A percentile compares a stretch with the other conserved stretches of the same genome.
Conservation (phyloP, 2,329 filamentous ascomycete species). For the Fusarium sp. region DNA sequence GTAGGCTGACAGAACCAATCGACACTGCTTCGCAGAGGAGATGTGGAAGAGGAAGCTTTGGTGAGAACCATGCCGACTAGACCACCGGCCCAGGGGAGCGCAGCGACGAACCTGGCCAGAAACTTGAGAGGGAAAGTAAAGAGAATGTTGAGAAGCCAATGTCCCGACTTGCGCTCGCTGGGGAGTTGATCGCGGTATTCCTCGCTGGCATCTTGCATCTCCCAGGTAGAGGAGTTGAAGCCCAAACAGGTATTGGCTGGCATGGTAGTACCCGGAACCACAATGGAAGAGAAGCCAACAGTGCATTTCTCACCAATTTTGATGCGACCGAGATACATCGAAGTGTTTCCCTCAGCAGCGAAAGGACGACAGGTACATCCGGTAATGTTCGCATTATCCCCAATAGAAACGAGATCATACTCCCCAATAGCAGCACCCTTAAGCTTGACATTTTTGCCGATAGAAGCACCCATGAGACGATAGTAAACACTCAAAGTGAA, state of each 20-base stretch:
- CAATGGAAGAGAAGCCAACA: not conserved
- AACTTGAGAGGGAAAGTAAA: not conserved
- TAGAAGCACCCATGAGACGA: constrained; percentile 5
- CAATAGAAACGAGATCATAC: constrained; percentile 3
- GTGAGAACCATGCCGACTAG: constrained; percentile 9
- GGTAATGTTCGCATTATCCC: not conserved
- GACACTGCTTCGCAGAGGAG: constrained; percentile 6
- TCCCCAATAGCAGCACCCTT: not conserved
- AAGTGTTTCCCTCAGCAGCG: constrained; percentile 6
- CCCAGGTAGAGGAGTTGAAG: constrained; percentile 18
- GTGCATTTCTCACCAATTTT: not conserved
- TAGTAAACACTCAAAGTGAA: not conserved
- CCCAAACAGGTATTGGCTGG: not conserved
- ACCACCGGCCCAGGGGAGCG: constrained; percentile 9
- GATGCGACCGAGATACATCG: constrained; percentile 21
- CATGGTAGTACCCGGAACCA: not conserved
- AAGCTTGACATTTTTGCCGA: not conserved
- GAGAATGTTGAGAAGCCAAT: not conserved
- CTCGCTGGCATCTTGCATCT: constrained; percentile 8
- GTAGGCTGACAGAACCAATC: constrained; percentile 9
- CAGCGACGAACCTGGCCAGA: not conserved
- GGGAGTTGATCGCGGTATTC: constrained; percentile 13
- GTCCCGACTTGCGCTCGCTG: not conserved
- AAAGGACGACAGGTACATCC: not conserved
- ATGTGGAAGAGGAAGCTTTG: not conserved